Evolutionary conservation across 2,329 filamentous ascomycete species (phyloP).

Genomic region (Acarospora socialis): DNA sequence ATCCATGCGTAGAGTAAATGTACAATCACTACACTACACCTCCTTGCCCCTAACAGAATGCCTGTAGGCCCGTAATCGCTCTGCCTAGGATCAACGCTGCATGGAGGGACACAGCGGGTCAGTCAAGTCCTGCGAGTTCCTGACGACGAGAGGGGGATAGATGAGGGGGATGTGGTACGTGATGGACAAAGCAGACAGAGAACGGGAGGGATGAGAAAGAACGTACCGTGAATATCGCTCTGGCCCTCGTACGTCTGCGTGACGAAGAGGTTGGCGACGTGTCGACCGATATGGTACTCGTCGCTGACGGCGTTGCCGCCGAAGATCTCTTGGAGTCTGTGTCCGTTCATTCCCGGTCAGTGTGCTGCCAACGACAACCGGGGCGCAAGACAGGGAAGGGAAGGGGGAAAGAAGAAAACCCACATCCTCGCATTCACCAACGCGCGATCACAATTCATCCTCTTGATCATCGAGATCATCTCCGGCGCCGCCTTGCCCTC

Average conservation of each 20-base stretch:
- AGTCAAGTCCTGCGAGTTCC: too few relatives aligned
- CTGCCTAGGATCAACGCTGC: conserved; percentile 38
- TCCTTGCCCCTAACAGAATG: too few relatives aligned
- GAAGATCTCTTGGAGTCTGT: conserved; percentile 79
- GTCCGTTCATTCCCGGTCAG: conserved; percentile 10
- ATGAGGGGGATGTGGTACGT: conserved; percentile 9
- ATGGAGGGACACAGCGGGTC: too few relatives aligned
- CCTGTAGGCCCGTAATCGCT: conserved; percentile 29
- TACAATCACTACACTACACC: too few relatives aligned
- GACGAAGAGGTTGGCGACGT: conserved; percentile 92
- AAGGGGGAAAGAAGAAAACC: conserved; percentile 18
- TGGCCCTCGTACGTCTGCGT: conserved; percentile 98
- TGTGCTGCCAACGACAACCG: not conserved
- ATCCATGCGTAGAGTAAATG: too few relatives aligned
- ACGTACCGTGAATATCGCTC: conserved; percentile 90
- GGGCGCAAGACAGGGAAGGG: not conserved
- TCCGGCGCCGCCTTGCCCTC: conserved; percentile 76
- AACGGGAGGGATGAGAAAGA: conserved; percentile 1
- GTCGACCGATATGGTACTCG: conserved; percentile 87
- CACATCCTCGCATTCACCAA: conserved; percentile 59
- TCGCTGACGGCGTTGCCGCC: conserved; percentile 97
- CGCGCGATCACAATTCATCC: conserved; percentile 91
- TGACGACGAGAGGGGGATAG: too few relatives aligned
- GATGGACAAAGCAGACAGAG: conserved; percentile 15
- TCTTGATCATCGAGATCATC: conserved; percentile 95